Evolutionary conservation across 208 protist species (phyloP), one percentile per base, ranked within the genome.

Genomic region (Trypanosoma melophagium): DNA sequence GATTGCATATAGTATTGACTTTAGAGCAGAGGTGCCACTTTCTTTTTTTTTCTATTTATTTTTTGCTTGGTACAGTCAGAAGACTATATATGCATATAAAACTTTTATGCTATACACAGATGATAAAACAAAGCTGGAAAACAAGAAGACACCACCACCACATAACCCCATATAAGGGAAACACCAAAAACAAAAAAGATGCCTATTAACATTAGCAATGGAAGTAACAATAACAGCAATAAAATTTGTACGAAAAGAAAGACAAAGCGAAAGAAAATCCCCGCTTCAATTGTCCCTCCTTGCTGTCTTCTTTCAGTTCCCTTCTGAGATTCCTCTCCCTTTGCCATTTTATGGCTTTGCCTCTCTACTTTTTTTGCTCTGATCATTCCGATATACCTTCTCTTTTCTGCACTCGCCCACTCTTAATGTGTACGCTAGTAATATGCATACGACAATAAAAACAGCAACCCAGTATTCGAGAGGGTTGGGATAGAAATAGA

Each of bases 191-290:
- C 1, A 35, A 7, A 35, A 35, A 35, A 35, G 28, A 35, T 5
- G 28, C 68, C 22, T 76, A 38, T 16, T 44, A 47, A 58, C 47
- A 49, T 35, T 16, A 35, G 64, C 42, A 41, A 65, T 58, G 54
- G 25, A 19, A 71, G 71, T 24, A 71, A 71, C 17, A 55, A 50
- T 60, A 58, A 69, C 13, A 60, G 13, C 16, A 68, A 52, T 28
- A 52, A 40, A 50, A 49, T 40, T 38, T 45, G 42, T 47, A 17
- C 16, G 4, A 12, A 47, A 47, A 47, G 16, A 47, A 47, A 47
- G 16, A 47, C 8, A 47, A 69, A 69, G 44, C 1, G 25, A 55
- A 44, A 22, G 28, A 44, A 58, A 12, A 17, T 60, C 16, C 2
- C 13, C 16, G 13, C 28, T 24, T 35, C 28, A 3, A 12, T 58